These are phyloP conservation scores for Candida boleticola DNA, from an alignment of 805 yeast species.

Conservation along the genomic window DNA sequence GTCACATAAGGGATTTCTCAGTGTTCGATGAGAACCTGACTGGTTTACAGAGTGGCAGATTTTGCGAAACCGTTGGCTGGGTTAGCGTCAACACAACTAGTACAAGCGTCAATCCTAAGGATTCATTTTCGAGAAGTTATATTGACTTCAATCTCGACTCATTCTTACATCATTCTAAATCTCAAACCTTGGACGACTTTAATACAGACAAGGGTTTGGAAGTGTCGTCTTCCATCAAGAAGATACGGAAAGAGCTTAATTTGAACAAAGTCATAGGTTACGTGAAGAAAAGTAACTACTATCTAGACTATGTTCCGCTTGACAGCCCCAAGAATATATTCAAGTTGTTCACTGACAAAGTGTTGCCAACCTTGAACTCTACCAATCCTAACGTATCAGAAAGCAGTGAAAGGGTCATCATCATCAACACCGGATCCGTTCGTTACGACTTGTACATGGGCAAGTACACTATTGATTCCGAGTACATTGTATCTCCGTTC, in stretches of 20 bases:
- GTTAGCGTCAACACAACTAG: constrained; percentile 48
- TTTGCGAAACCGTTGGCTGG: constrained; percentile 93
- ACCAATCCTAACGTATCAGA: constrained; percentile 5
- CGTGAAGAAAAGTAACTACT: constrained; percentile 61
- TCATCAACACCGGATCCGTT: constrained; percentile 84
- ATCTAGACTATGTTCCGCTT: constrained; percentile 64
- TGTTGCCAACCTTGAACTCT: constrained; percentile 50
- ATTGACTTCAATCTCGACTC: constrained; percentile 79
- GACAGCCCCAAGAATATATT: constrained; percentile 49
- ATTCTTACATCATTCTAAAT: constrained; percentile 60
- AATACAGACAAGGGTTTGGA: constrained; percentile 54
- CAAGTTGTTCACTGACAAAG: constrained; percentile 53
- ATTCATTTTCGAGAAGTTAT: constrained; percentile 56
- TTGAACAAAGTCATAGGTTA: constrained; percentile 59
- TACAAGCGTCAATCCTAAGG: constrained; percentile 5
- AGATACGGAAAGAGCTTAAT: constrained; percentile 46
- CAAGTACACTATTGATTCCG: constrained; percentile 74
- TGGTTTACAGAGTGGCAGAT: constrained; percentile 90
- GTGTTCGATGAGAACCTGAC: constrained; percentile 63
- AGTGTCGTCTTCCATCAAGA: constrained; percentile 44
- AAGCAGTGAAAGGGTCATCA: constrained; percentile 42
- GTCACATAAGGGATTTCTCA: constrained; percentile 84
- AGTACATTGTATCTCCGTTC: constrained; percentile 84
- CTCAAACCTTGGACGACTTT: constrained; percentile 32
- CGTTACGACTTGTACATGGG: constrained; percentile 87